Evolutionary conservation across 805 yeast genomes (phyloP).

Genomic region (Yarrowia hollandica): DNA sequence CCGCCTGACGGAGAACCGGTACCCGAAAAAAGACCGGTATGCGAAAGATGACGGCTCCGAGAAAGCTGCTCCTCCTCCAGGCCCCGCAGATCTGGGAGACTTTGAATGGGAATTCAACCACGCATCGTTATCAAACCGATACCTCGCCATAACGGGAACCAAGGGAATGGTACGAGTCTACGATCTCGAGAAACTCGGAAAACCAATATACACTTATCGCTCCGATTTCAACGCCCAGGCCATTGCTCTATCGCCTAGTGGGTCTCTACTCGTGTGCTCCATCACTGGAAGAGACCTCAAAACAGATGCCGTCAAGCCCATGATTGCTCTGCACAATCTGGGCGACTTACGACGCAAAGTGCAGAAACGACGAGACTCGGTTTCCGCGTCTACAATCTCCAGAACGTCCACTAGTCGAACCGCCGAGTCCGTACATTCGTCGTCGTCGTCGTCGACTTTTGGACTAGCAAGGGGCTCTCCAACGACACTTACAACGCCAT

Average conservation of each 20-base stretch:
- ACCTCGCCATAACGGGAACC: conserved; percentile 69
- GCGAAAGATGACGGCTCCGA: background rate
- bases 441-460: conserved; percentile 33
- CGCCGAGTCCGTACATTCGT: background rate
- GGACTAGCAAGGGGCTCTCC: conserved; percentile 45
- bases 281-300: conserved; percentile 73
- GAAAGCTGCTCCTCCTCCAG: background rate
- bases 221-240: conserved; percentile 79
- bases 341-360: background rate
- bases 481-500: conserved; percentile 76
- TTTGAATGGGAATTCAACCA: conserved; percentile 37
- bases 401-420: background rate
- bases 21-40: conserved; percentile 3
- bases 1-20: background rate
- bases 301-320: conserved; percentile 58
- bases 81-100: conserved; percentile 30
- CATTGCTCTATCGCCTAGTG: conserved; percentile 66
- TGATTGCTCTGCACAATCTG: conserved; percentile 59
- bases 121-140: conserved; percentile 52
- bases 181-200: conserved; percentile 58
- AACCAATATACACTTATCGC: conserved; percentile 64
- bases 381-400: background rate
- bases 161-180: conserved; percentile 68
- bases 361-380: background rate
- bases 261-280: conserved; percentile 70